Percentiles rank a stretch among this genome's conserved stretches.
Evolutionary conservation across 805 yeast species (phyloP).

Genomic region (Ogataea wickerhamii): DNA sequence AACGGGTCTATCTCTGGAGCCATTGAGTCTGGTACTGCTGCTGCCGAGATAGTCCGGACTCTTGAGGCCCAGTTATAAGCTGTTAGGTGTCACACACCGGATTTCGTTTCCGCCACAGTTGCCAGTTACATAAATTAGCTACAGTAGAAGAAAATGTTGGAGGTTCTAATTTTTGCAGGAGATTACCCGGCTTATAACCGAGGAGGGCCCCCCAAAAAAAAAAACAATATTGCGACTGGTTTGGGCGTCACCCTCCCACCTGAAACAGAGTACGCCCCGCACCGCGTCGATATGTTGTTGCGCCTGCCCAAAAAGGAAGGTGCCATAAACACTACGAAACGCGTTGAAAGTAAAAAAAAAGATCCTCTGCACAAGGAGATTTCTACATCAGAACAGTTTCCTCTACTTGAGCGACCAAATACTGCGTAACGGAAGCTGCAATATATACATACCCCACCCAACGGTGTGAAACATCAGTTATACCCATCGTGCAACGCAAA

Average conservation of each 20-base stretch:
- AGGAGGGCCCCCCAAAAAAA: too few relatives aligned
- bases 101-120: too few relatives aligned
- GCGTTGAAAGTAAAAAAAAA: constrained; percentile 1
- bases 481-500: background rate
- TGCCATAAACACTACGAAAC: constrained; percentile 1
- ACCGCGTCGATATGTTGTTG: constrained; percentile 2
- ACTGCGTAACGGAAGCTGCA: background rate
- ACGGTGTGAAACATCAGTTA: background rate
- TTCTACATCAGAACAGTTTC: too few relatives aligned
- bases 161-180: too few relatives aligned
- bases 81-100: too few relatives aligned
- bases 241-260: background rate
- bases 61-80: constrained; percentile 30
- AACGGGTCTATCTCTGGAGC: constrained; percentile 59
- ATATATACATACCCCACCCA: too few relatives aligned
- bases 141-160: too few relatives aligned
- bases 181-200: too few relatives aligned
- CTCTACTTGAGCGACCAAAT: background rate
- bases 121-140: too few relatives aligned
- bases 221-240: background rate
- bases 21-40: constrained; percentile 60
- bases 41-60: constrained; percentile 41
- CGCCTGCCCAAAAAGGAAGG: constrained; percentile 1
- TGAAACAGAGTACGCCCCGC: constrained; percentile 2
- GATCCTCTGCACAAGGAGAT: background rate